phyloP scores from a whole-genome alignment of 2,329 filamentous ascomycete genomes.

The Calonectria hongkongensis region DNA sequence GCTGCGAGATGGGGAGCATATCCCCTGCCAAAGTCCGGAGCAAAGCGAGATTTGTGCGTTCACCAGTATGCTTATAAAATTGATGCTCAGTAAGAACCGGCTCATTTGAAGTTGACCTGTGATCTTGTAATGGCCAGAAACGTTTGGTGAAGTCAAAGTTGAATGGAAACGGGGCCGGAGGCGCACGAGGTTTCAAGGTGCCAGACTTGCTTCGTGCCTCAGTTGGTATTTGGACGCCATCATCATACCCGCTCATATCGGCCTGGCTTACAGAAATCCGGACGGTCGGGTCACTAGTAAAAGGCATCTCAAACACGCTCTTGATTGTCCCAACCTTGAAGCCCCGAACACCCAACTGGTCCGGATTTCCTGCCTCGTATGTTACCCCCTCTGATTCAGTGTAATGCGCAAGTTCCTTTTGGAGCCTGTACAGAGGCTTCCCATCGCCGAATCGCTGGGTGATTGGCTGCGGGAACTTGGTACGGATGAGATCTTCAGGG shows the following conservation, averaged over 20 bases:
- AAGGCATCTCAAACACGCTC: slow-evolving; percentile 6
- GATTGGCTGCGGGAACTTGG: neutral
- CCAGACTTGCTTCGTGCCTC: neutral
- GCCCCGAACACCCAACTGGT: neutral
- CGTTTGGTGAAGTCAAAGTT: neutral
- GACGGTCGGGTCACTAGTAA: neutral
- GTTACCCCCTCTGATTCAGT: neutral
- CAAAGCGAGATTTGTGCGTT: neutral
- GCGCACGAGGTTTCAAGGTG: neutral
- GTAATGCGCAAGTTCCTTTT: neutral
- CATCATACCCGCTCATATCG: neutral
- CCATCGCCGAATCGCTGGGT: neutral
- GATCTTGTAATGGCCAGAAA: neutral
- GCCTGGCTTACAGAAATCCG: neutral
- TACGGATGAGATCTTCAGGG: neutral
- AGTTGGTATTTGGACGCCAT: neutral
- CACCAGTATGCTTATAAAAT: neutral
- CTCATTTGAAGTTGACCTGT: neutral
- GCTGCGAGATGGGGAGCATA: neutral
- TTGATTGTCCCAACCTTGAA: neutral
- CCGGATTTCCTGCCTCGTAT: neutral
- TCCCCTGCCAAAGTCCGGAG: neutral
- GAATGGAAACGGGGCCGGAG: neutral
- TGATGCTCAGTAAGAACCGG: neutral
- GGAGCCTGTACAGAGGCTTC: neutral